phyloP scores from a whole-genome alignment of 441 rosid species.

The Croton setiger region DNA sequence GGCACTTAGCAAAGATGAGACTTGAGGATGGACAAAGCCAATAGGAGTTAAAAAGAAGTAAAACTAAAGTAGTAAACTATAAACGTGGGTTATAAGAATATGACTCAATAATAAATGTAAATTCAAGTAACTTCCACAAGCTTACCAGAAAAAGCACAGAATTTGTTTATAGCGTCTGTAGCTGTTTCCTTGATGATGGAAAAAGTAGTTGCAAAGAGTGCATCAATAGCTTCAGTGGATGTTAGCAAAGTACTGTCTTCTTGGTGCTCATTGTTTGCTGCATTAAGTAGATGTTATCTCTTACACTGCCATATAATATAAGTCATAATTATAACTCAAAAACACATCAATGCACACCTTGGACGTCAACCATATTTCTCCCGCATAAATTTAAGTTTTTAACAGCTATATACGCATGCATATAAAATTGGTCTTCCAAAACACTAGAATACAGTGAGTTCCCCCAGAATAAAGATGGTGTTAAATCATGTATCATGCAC shows the following conservation, averaged over 20 bases:
- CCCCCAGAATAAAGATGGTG: neutral
- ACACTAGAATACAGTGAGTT: neutral
- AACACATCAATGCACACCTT: neutral
- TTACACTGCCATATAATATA: neutral
- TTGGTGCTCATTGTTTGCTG: slow-evolving; percentile 40
- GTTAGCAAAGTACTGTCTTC: slow-evolving; percentile 56
- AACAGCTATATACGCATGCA: neutral
- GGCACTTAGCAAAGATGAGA: neutral
- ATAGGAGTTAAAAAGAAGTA: neutral
- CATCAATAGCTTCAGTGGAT: slow-evolving; percentile 69
- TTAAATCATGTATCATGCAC: neutral
- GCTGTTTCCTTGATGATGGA: slow-evolving; percentile 69
- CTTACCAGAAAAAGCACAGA: slow-evolving; percentile 79
- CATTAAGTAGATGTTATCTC: neutral
- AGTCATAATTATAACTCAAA: neutral
- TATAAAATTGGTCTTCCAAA: neutral
- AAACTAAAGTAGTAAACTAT: neutral
- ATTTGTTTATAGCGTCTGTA: slow-evolving; percentile 47
- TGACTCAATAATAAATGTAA: neutral
- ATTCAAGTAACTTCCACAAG: slow-evolving; percentile 16
- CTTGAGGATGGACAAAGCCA: neutral
- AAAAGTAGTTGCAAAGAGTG: slow-evolving; percentile 78
- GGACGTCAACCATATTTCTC: neutral
- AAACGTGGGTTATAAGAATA: neutral
- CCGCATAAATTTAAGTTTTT: neutral